Conservation (phyloP, 148 eudicot species). For the Rhododendron griersonianum region DNA sequence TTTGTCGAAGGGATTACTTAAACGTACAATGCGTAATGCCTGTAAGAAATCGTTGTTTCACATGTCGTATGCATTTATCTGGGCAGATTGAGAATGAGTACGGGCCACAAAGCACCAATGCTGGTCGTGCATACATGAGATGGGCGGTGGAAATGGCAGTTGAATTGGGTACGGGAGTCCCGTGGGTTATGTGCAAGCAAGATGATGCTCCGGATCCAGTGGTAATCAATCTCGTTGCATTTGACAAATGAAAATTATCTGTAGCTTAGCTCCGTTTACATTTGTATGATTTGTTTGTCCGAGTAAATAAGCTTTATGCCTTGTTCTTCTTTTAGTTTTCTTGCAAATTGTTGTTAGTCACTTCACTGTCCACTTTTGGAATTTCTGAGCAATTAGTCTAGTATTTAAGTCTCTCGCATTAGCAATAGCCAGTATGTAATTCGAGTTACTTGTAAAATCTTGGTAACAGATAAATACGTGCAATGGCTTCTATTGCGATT, state of each 20-base stretch:
- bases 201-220: constrained; percentile 89
- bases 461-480: constrained; percentile 79
- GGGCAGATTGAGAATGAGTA: constrained; percentile 91
- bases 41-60: not conserved
- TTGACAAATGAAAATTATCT: not conserved
- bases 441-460: not conserved
- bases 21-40: not conserved
- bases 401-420: not conserved
- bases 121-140: constrained; percentile 66
- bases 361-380: not conserved
- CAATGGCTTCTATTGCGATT: constrained; percentile 94
- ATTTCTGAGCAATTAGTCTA: not conserved
- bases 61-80: not conserved
- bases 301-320: not conserved
- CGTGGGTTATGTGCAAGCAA: constrained; percentile 98
- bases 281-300: not conserved
- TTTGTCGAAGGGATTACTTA: not conserved
- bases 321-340: not conserved
- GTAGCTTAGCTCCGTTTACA: not conserved
- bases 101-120: constrained; percentile 43
- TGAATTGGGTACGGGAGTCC: constrained; percentile 72
- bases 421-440: not conserved
- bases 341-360: not conserved
- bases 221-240: constrained; percentile 31
- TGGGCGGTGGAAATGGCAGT: constrained; percentile 98